Evolutionary conservation across 331 rosid species (phyloP).

Genomic region (Quercus phellos): DNA sequence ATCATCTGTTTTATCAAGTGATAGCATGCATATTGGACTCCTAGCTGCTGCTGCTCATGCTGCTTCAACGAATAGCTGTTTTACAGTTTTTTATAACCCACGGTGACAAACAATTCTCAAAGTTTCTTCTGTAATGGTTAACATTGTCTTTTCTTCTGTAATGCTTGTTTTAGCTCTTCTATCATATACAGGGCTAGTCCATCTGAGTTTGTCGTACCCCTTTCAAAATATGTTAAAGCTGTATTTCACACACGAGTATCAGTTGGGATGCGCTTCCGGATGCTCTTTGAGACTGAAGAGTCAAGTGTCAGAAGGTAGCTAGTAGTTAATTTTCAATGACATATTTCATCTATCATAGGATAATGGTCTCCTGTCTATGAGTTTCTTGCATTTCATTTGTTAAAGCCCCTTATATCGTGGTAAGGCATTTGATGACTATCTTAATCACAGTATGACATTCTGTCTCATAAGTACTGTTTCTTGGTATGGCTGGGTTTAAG

Average conservation of each 20-base stretch:
- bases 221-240: constrained; percentile 80
- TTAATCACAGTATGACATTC: background rate
- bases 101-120: constrained; percentile 36
- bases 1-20: constrained; percentile 80
- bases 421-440: background rate
- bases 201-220: constrained; percentile 78
- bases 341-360: background rate
- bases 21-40: constrained; percentile 92
- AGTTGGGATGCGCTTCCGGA: constrained; percentile 90
- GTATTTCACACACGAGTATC: constrained; percentile 84
- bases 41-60: constrained; percentile 98
- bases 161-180: constrained; percentile 22
- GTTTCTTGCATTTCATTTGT: constrained; percentile 1
- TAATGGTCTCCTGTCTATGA: background rate
- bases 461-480: background rate
- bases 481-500: background rate
- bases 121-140: background rate
- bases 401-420: background rate
- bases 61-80: constrained; percentile 84
- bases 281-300: constrained; percentile 92
- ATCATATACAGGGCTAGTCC: constrained; percentile 78
- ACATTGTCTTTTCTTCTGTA: constrained; percentile 10
- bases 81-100: constrained; percentile 84
- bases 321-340: background rate
- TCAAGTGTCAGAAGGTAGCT: constrained; percentile 83